phyloP scores from a whole-genome alignment of 164 flowering plant genomes.

The Akebia trifoliata region DNA sequence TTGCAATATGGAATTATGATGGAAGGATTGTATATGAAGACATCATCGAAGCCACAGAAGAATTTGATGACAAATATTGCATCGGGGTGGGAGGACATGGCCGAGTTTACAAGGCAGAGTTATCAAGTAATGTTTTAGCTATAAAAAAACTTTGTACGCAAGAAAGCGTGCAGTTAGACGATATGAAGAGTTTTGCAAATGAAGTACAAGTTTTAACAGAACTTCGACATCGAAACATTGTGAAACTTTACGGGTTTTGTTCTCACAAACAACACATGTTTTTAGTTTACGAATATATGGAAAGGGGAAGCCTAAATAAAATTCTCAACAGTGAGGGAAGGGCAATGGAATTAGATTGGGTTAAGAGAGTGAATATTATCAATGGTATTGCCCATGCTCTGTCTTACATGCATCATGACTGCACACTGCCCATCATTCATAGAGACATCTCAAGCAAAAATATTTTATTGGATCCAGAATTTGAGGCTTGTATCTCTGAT shows the following conservation, averaged over 20 bases:
- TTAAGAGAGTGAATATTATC: conserved; percentile 3
- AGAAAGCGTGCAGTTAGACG: background rate
- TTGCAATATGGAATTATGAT: conserved; percentile 9
- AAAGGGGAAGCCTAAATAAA: conserved; percentile 7
- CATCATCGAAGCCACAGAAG: conserved; percentile 16
- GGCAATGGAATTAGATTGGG: conserved; percentile 12
- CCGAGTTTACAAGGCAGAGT: conserved; percentile 12
- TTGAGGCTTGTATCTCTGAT: conserved; percentile 13
- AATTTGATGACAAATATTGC: conserved; percentile 7
- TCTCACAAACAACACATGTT: background rate
- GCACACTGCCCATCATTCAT: conserved; percentile 9
- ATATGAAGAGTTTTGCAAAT: background rate
- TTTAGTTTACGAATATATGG: conserved; percentile 6
- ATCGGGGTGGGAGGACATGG: conserved; percentile 14
- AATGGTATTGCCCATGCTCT: conserved; percentile 10
- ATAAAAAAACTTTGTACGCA: conserved; percentile 5
- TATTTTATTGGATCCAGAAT: conserved; percentile 6
- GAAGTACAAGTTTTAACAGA: conserved; percentile 5
- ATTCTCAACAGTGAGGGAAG: conserved; percentile 2
- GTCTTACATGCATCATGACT: conserved; percentile 15
- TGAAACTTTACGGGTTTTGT: background rate
- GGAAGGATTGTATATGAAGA: conserved; percentile 10
- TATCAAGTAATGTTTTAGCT: conserved; percentile 13
- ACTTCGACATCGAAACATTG: conserved; percentile 1
- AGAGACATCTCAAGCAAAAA: conserved; percentile 12